Conservation (phyloP, 306 rosid genomes). For the Begonia peltatifolia region DNA sequence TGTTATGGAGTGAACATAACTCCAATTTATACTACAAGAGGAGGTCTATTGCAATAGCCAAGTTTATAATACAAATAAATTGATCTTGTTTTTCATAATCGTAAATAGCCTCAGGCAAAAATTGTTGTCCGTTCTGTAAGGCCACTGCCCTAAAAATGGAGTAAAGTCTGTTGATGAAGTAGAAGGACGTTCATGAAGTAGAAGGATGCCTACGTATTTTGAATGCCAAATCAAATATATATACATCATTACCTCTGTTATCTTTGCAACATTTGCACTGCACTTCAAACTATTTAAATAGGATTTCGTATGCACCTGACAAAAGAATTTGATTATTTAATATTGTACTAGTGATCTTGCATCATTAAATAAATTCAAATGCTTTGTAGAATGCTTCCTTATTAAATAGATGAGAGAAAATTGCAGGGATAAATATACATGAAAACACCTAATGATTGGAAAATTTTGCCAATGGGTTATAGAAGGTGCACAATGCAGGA, state of each 20-base stretch:
- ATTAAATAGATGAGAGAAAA: background rate
- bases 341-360: background rate
- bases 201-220: background rate
- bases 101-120: too few relatives aligned
- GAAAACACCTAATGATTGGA: background rate
- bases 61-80: too few relatives aligned
- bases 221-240: background rate
- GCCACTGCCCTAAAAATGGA: too few relatives aligned
- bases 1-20: too few relatives aligned
- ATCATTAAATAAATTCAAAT: background rate
- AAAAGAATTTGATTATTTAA: background rate
- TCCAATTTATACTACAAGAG: too few relatives aligned
- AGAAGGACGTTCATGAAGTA: background rate
- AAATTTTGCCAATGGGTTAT: background rate
- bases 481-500: background rate
- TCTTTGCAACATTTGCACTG: slow-evolving; percentile 63
- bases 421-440: background rate
- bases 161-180: background rate
- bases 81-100: too few relatives aligned
- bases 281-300: slow-evolving; percentile 60
- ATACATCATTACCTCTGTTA: slow-evolving; percentile 50
- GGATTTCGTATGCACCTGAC: slow-evolving; percentile 69
- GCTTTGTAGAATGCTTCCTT: background rate
- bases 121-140: too few relatives aligned
- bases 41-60: too few relatives aligned